Percentiles rank a stretch among this genome's conserved stretches.
Conservation (phyloP, 176 grass and related monocot genomes). For the Puccinellia tenuiflora region DNA sequence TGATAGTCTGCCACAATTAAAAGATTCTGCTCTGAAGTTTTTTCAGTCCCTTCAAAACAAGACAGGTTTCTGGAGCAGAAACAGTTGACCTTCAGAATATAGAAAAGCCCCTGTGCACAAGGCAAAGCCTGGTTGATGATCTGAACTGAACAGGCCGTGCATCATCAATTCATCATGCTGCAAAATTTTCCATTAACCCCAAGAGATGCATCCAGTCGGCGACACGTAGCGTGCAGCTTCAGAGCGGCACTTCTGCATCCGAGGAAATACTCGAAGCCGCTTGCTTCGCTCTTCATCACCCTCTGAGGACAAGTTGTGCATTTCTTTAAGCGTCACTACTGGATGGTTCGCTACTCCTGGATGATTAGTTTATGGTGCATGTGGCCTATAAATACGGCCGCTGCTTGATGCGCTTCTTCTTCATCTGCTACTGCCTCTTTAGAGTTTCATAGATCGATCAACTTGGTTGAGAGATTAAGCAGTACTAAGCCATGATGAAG, state of each 20-base stretch:
- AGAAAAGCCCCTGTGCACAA: not conserved
- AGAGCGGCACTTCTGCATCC: not conserved
- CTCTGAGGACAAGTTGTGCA: not conserved
- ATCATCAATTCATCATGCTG: not conserved
- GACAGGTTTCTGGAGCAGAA: not conserved
- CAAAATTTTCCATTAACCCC: not conserved
- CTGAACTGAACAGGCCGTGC: not conserved
- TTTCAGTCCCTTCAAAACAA: not conserved
- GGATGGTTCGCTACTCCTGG: not conserved
- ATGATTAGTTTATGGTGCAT: not conserved
- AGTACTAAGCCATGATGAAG: not conserved
- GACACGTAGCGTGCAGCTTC: not conserved
- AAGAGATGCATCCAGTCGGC: not conserved
- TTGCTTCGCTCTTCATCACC: not conserved
- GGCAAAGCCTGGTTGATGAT: not conserved
- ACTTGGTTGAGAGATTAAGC: not conserved
- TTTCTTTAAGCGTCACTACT: not conserved
- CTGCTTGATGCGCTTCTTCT: not conserved
- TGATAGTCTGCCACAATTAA: not conserved
- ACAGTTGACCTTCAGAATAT: slow-evolving; percentile 1
- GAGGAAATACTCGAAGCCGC: not conserved
- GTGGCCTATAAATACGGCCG: not conserved
- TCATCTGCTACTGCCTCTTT: no score
- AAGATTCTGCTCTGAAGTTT: not conserved
- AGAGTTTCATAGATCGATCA: not conserved